These are phyloP conservation scores for Penicillium waksmanii DNA, from an alignment of 495 filamentous ascomycete species.

Conservation along the genomic window DNA sequence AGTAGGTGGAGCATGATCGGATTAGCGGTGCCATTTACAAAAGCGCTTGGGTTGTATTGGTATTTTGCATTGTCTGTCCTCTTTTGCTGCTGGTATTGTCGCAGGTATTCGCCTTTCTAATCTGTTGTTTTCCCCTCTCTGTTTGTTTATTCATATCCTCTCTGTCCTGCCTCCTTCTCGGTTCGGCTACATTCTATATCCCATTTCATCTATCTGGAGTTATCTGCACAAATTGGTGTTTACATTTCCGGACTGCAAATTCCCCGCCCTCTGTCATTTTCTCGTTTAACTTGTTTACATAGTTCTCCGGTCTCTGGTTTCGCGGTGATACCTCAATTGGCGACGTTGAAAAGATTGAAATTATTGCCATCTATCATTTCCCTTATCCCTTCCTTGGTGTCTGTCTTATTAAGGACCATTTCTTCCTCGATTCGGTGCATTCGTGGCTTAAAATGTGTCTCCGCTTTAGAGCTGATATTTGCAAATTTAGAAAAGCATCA, in stretches of 20 bases:
- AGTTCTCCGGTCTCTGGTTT: conserved; percentile 3
- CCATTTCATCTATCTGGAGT: neutral
- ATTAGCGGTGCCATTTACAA: conserved; percentile 4
- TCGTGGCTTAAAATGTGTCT: neutral
- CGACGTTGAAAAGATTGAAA: neutral
- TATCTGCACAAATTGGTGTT: conserved; percentile 3
- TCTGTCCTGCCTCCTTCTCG: neutral
- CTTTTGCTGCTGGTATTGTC: neutral
- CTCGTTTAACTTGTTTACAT: neutral
- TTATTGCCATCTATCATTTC: neutral
- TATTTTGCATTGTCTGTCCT: conserved; percentile 1
- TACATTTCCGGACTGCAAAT: neutral
- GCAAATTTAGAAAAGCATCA: neutral
- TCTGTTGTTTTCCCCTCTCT: neutral
- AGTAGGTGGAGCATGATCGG: conserved; percentile 7
- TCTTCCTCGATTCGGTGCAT: conserved; percentile 2
- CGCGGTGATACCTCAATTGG: conserved; percentile 6
- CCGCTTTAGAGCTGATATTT: neutral
- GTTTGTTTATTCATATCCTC: neutral
- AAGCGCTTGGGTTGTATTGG: conserved; percentile 3
- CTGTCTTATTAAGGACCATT: neutral
- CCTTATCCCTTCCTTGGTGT: neutral
- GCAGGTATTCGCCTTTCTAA: neutral
- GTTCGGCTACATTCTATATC: neutral
- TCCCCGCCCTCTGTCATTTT: neutral